A percentile compares a stretch with the other conserved stretches of the same genome.
phyloP scores from a whole-genome alignment of 192 early-diverging fungal species.

The Funneliformis mosseae region DNA sequence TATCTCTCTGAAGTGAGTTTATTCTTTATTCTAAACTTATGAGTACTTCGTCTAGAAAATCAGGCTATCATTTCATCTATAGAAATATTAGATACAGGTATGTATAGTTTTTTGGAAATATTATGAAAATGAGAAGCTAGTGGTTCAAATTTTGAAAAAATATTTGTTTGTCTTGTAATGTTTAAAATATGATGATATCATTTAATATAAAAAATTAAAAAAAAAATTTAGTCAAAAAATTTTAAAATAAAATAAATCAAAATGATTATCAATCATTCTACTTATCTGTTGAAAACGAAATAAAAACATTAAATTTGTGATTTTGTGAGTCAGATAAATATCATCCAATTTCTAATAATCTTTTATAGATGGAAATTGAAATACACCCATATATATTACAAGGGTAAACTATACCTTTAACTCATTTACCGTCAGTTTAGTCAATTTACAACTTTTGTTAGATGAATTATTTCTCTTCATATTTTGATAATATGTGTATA shows the following conservation, averaged over 20 bases:
- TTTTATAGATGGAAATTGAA: not conserved
- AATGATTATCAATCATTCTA: not conserved
- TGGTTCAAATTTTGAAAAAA: constrained; percentile 33
- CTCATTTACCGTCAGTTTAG: not conserved
- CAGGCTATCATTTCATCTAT: constrained; percentile 42
- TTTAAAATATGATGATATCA: constrained; percentile 32
- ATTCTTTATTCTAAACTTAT: constrained; percentile 35
- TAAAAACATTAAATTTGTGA: not conserved
- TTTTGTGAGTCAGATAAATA: not conserved
- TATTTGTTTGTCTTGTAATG: not conserved
- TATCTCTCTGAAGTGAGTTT: constrained; percentile 40
- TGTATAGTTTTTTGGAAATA: constrained; percentile 30
- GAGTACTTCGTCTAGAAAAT: constrained; percentile 35
- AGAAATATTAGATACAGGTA: constrained; percentile 33
- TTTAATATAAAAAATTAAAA: constrained; percentile 9
- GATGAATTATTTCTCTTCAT: no score
- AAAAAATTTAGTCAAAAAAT: not conserved
- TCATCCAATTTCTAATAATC: not conserved
- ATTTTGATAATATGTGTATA: no score
- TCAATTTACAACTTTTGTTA: no score
- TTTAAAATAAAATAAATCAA: not conserved
- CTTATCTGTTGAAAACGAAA: constrained; percentile 3
- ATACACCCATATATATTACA: not conserved
- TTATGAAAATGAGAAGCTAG: constrained; percentile 25
- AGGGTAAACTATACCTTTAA: not conserved